A percentile compares a stretch with the other conserved stretches of the same genome.
These are phyloP conservation scores for Blumeriella jaapii DNA, from an alignment of 2,329 filamentous ascomycete genomes.

Conservation along the genomic window DNA sequence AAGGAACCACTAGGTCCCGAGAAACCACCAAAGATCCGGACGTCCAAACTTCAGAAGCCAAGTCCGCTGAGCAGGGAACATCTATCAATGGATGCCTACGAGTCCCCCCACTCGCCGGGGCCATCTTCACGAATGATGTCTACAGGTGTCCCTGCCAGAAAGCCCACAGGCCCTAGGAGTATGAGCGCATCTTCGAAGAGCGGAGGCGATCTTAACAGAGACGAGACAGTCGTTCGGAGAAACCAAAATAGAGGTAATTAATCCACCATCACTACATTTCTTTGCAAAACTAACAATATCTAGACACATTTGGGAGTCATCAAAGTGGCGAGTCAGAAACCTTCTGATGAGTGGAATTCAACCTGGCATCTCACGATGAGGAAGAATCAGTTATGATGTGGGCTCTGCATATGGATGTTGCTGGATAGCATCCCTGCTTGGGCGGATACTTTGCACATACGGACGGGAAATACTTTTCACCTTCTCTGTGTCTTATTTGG, in stretches of 20 bases:
- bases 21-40: slow-evolving; percentile 36
- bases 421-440: background rate
- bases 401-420: slow-evolving; percentile 2
- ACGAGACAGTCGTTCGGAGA: slow-evolving; percentile 21
- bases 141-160: slow-evolving; percentile 24
- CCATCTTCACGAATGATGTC: slow-evolving; percentile 20
- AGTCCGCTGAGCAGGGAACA: slow-evolving; percentile 47
- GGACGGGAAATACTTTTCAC: background rate
- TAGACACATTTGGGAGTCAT: slow-evolving; percentile 45
- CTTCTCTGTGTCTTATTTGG: background rate
- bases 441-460: background rate
- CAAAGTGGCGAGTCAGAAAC: slow-evolving; percentile 37
- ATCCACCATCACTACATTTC: background rate
- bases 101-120: slow-evolving; percentile 17
- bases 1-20: slow-evolving; percentile 47
- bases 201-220: slow-evolving; percentile 22
- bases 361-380: slow-evolving; percentile 13
- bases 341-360: slow-evolving; percentile 29
- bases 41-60: slow-evolving; percentile 40
- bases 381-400: too few relatives aligned
- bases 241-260: slow-evolving; percentile 41
- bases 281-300: too few relatives aligned
- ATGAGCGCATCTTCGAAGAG: slow-evolving; percentile 24
- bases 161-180: slow-evolving; percentile 27
- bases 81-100: slow-evolving; percentile 20